Evolutionary conservation across 2,329 filamentous ascomycete genomes (phyloP).

Genomic region (Fusarium luffae): DNA sequence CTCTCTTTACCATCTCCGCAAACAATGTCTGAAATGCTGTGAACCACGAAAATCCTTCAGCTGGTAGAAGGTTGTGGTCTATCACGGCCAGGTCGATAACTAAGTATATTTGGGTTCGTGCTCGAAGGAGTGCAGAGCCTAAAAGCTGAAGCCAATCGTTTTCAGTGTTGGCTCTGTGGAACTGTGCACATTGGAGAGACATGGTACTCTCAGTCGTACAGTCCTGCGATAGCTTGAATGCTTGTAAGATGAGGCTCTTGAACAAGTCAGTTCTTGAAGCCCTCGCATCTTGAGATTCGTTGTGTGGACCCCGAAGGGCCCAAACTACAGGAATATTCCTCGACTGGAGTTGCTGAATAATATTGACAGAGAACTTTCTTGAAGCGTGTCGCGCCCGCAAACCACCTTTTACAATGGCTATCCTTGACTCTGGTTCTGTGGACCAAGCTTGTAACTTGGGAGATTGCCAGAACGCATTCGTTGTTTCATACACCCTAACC

Average conservation of each 20-base stretch:
- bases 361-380: not conserved
- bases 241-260: not conserved
- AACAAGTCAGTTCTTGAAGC: not conserved
- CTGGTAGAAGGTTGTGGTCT: not conserved
- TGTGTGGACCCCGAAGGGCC: not conserved
- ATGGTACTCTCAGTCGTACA: not conserved
- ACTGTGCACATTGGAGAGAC: not conserved
- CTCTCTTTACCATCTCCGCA: not conserved
- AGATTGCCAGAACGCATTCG: not conserved
- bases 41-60: slow-evolving; percentile 1
- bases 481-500: not conserved
- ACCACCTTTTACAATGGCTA: not conserved
- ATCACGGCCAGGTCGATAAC: not conserved
- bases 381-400: not conserved
- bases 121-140: not conserved
- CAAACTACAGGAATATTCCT: not conserved
- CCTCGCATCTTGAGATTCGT: not conserved
- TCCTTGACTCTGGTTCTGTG: not conserved
- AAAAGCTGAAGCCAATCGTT: not conserved
- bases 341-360: not conserved
- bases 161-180: not conserved
- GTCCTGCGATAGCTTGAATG: not conserved
- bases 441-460: not conserved
- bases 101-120: not conserved
- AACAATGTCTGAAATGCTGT: not conserved